phyloP scores from a whole-genome alignment of 2,329 filamentous ascomycete genomes.

The Periconia sp. region DNA sequence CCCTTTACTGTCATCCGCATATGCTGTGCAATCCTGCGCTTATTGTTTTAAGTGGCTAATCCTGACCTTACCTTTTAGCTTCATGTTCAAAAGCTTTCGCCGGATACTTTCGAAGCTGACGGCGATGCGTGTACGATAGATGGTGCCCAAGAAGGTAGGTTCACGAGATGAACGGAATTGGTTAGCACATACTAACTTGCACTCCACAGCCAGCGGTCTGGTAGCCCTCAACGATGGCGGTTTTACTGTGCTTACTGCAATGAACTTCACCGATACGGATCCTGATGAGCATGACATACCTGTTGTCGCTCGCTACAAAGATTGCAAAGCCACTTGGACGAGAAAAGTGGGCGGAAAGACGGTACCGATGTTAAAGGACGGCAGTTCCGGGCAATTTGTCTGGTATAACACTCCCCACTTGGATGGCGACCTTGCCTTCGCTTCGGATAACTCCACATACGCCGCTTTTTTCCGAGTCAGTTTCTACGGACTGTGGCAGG shows the following conservation, averaged over 20 bases:
- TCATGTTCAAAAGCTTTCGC: not conserved
- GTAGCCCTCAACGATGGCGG: not conserved
- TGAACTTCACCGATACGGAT: not conserved
- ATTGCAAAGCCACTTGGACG: not conserved
- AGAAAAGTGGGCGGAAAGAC: not conserved
- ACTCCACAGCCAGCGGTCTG: not conserved
- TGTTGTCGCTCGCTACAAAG: not conserved
- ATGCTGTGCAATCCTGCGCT: no score
- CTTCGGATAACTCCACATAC: not conserved
- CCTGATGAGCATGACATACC: not conserved
- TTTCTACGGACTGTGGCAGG: not conserved
- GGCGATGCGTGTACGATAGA: not conserved
- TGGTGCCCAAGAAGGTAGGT: not conserved
- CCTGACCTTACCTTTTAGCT: no score
- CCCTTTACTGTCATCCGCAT: no score
- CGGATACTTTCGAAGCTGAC: not conserved
- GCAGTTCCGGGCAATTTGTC: not conserved
- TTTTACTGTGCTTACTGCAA: not conserved
- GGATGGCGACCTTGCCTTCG: not conserved
- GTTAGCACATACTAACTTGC: not conserved
- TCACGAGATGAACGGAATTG: not conserved
- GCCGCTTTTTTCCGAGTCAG: not conserved
- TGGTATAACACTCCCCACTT: not conserved
- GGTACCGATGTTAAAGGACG: not conserved
- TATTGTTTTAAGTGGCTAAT: no score